Percentiles rank a stretch among this genome's conserved stretches.
Conservation (phyloP, 176 grass and related monocot species). For the Aegilops sharonensis region DNA sequence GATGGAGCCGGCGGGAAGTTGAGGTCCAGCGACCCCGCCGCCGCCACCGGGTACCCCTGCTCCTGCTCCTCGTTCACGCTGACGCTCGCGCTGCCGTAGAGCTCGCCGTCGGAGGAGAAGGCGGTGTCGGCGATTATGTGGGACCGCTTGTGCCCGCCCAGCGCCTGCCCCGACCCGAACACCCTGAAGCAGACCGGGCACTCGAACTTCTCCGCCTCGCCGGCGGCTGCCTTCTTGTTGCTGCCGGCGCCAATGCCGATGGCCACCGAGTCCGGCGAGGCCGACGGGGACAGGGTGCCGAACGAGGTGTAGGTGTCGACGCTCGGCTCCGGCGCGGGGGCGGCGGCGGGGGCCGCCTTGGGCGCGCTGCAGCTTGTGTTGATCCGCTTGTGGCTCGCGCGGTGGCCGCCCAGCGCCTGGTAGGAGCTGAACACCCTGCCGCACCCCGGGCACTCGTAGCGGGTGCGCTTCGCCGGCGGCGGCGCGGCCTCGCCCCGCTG, state of each 20-base stretch:
- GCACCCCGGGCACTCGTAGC: constrained; percentile 55
- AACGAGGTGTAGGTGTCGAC: constrained; percentile 41
- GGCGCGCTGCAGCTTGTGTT: constrained; percentile 48
- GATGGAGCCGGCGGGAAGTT: constrained; percentile 55
- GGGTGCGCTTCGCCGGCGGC: constrained; percentile 38
- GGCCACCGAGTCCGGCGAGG: constrained; percentile 26
- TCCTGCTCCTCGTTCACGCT: constrained; percentile 1
- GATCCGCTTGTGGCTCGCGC: constrained; percentile 71
- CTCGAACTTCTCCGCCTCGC: constrained; percentile 24
- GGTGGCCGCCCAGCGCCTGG: constrained; percentile 79
- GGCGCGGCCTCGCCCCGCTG: background rate
- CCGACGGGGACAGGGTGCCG: constrained; percentile 21
- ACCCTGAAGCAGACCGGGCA: constrained; percentile 49
- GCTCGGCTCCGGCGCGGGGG: constrained; percentile 37
- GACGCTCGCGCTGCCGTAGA: constrained; percentile 15
- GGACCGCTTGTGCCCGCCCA: constrained; percentile 57
- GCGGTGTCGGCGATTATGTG: constrained; percentile 29
- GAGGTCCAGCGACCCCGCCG: constrained; percentile 50
- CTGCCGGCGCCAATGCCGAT: constrained; percentile 19
- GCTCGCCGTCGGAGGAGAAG: constrained; percentile 2
- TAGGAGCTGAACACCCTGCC: constrained; percentile 63
- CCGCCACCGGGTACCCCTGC: constrained; percentile 2
- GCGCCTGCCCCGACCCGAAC: constrained; percentile 52
- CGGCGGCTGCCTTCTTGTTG: constrained; percentile 4
- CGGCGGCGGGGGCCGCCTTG: background rate